Base-by-base conservation (phyloP, 164 flowering plant species). In the Litsea cubeba region DNA sequence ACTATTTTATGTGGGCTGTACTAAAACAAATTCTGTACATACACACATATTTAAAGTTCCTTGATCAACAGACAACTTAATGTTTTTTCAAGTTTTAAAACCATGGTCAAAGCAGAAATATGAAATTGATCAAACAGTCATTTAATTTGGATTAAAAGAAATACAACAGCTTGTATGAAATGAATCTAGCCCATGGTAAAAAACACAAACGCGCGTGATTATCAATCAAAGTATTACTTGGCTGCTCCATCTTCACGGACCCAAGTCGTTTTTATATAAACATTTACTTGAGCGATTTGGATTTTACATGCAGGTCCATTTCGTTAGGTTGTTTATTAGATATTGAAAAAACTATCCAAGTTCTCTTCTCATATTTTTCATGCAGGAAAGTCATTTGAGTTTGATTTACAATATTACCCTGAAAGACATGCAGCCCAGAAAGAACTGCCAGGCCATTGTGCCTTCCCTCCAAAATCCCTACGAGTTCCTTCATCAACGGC, bases 401-500 rank as follows among this genome's bases (percentile, higher is more conserved):
- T 14, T 65, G 10, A 26, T 65, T 65, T 65, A 28, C 28, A 65
- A 51, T 23, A 79, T n/a, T n/a, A n/a, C n/a, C 77, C 75, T 68
- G 71, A 26, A 26, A 17, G 23, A 71, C 75, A 24, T 62, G 40
- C 74, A 50, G 12, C 23, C 66, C 70, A 57, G 69, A 50, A 50
- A 67, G 40, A 73, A 76, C 20, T 18, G 30, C 72, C 75, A 58
- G 22, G 75, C 63, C 50, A 18, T n/a, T 24, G 51, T 22, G 65
- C 70, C 23, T 25, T 62, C 50, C 28, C 76, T 70, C 76, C 71
- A 18, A 70, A 32, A 14, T 65, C 68, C 25, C 24, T 65, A 23
- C 40, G 1, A 40, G 46, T 65, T 28, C 74, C 77, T 28, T 49
- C 62, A 81, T 81, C 70, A 73, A 66, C 60, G 40, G 22, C 50